Base-by-base conservation (phyloP, 192 early-diverging fungal species). In the Gaertneriomyces sp. region DNA sequence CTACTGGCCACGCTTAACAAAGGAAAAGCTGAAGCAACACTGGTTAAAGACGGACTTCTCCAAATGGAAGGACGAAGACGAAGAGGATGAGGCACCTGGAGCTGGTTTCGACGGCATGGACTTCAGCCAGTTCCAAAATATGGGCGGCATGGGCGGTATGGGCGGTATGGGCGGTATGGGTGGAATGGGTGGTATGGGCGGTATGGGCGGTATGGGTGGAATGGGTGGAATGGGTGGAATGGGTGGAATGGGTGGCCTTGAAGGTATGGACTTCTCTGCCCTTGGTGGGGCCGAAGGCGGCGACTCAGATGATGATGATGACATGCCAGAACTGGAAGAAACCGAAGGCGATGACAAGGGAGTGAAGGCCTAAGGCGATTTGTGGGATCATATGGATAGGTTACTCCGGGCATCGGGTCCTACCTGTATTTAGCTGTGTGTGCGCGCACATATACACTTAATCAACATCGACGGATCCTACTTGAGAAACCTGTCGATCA, bases 61-160 rank as follows among this genome's bases (percentile, higher is more conserved):
- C 51, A 87, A 76, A 68, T 98, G 92, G 91, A 89, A 82, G 77
- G 93, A 95, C 72, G 93, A 98, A n/a, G 89, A 91, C 25, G 93
- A 92, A 39, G 89, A 91, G 7, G 87, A 80, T 53, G 78, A 69
- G 5, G 79, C 74, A 4, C 55, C 61, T 6, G 77, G 73, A 20
- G 51, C 42, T 33, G 69, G 72, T 56, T 71, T 81, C 54, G 78
- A 70, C 19, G 88, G 82, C 12, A 84, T 89, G 78, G 89, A 88
- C 71, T 85, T 87, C 72, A 85, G 82, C 57, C 84, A 84, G 56
- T 70, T 75, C 56, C 49, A 63, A 20, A 70, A 67, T 20, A 79
- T 86, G 79, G 75, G 68, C 41, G 85, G 81, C 47, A 83, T 85
- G 79, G 87, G 80, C 40, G 76, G 79, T 39, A 74, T 78, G 75